A percentile compares a stretch with the other conserved stretches of the same genome.
phyloP scores from a whole-genome alignment of 2,329 filamentous ascomycete species.

The Lasiodiplodia sp. region DNA sequence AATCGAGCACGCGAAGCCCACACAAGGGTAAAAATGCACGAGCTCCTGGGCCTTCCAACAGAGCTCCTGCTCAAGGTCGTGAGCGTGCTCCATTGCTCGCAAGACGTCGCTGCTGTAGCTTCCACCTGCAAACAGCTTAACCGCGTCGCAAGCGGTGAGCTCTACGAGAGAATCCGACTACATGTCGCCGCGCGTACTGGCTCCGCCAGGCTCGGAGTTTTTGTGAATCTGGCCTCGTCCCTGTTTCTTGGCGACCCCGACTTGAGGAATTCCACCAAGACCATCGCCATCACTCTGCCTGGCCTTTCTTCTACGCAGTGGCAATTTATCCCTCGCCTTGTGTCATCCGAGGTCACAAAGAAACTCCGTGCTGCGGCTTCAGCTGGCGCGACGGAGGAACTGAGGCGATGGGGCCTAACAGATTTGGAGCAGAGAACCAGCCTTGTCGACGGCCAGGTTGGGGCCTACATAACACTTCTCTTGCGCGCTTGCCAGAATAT shows the following conservation, averaged over 20 bases:
- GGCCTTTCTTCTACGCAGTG: no score
- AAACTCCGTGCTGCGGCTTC: no score
- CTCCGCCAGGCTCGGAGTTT: neutral
- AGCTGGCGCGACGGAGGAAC: neutral
- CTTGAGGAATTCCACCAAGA: neutral
- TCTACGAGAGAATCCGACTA: slow-evolving; percentile 1
- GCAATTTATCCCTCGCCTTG: neutral
- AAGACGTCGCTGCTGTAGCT: neutral
- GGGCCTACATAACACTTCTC: neutral
- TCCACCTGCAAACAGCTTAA: neutral
- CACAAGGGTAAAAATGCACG: no score
- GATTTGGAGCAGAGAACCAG: neutral
- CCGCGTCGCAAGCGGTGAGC: neutral
- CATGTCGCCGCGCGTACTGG: neutral
- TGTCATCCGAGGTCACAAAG: neutral
- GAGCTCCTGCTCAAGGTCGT: neutral
- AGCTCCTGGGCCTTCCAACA: neutral
- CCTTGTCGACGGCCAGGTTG: neutral
- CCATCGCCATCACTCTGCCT: neutral
- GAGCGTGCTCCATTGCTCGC: neutral
- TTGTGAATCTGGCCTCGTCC: neutral
- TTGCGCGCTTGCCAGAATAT: neutral
- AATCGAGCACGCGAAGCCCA: no score
- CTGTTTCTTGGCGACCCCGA: neutral
- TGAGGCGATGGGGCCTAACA: neutral